These are phyloP conservation scores for Stemphylium vesicarium DNA, from an alignment of 2,329 filamentous ascomycete species.

Conservation along the genomic window DNA sequence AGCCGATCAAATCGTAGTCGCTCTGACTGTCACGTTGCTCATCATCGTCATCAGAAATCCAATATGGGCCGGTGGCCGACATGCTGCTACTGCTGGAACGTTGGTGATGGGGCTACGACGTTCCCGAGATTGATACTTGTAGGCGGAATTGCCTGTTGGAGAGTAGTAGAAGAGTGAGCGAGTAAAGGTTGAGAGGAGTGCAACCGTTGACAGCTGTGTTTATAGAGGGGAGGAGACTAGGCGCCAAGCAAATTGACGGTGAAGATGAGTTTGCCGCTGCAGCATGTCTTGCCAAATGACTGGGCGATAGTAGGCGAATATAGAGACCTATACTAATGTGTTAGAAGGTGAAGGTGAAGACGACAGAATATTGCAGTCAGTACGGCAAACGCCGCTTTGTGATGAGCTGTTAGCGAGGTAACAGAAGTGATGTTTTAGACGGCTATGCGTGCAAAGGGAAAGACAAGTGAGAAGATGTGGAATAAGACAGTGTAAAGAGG, in stretches of 20 bases:
- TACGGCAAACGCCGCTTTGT: neutral
- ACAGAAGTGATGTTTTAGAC: neutral
- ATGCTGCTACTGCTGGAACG: neutral
- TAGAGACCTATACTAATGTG: neutral
- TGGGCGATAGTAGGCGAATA: neutral
- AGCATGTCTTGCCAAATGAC: neutral
- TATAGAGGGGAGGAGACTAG: neutral
- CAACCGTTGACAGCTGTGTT: neutral
- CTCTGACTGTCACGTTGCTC: no score
- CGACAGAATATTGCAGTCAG: neutral
- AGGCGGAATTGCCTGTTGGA: no score
- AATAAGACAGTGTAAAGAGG: neutral
- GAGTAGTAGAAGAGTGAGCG: no score
- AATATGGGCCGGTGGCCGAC: neutral
- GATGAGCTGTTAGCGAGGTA: neutral
- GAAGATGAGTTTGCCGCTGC: constrained; percentile 3
- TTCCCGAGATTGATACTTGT: no score
- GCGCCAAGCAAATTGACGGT: neutral
- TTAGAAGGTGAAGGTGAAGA: neutral
- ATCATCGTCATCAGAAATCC: neutral
- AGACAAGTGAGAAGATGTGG: neutral
- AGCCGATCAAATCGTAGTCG: constrained; percentile 1
- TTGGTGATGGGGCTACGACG: neutral
- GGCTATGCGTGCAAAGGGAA: neutral
- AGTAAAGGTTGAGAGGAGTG: neutral